Percentiles rank a stretch among this genome's conserved stretches.
phyloP scores from a whole-genome alignment of 139 green algal genomes.

The Picochlorum sp. region DNA sequence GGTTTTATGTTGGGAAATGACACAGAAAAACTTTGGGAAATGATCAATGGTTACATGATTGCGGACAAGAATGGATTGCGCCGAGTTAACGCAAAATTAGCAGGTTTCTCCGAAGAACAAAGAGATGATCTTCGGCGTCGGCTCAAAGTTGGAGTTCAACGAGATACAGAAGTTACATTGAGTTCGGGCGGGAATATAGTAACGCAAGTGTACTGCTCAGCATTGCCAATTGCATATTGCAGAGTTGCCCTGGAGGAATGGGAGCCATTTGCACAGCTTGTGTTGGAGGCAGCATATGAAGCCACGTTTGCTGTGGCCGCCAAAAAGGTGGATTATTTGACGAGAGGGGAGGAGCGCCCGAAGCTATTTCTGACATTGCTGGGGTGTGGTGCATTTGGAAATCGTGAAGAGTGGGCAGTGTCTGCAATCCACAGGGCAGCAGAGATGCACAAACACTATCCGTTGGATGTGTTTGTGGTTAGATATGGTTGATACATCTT shows the following conservation, averaged over 20 bases:
- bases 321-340: not conserved
- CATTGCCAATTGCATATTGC: slow-evolving; percentile 9
- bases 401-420: not conserved
- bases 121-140: not conserved
- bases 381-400: not conserved
- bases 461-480: not conserved
- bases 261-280: not conserved
- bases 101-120: not conserved
- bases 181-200: not conserved
- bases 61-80: not conserved
- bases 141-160: slow-evolving; percentile 1
- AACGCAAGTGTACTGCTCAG: slow-evolving; percentile 11
- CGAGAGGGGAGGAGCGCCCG: not conserved
- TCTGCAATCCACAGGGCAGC: slow-evolving; percentile 1
- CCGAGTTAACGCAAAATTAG: not conserved
- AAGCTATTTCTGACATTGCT: slow-evolving; percentile 3
- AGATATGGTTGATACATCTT: not conserved
- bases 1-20: not conserved
- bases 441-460: not conserved
- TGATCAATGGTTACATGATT: not conserved
- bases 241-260: not conserved
- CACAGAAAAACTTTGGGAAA: not conserved
- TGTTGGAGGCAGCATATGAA: not conserved
- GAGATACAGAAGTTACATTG: slow-evolving; percentile 1
- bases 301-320: not conserved